Conservation (phyloP, 1,284 basidiomycete genomes). For the Ceratobasidium sp. region DNA sequence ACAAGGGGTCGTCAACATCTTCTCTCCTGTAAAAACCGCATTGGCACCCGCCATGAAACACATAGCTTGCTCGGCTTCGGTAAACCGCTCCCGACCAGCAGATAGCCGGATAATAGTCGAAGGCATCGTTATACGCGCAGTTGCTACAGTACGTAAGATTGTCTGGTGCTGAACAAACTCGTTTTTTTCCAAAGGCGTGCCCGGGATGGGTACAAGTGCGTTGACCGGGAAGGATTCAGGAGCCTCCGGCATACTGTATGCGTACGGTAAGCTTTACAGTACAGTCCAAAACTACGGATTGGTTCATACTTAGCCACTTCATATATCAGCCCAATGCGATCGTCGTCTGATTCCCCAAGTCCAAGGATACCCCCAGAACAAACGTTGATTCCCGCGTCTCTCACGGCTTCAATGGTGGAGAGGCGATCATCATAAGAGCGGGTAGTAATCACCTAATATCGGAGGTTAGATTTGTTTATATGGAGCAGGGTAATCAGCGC, state of each 20-base stretch:
- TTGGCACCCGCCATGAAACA: slow-evolving; percentile 99
- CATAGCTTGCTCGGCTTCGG: slow-evolving; percentile 95
- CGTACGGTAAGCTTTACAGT: slow-evolving; percentile 7
- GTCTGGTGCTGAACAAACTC: slow-evolving; percentile 76
- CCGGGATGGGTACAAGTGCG: slow-evolving; percentile 74
- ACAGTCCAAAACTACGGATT: neutral
- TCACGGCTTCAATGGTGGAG: slow-evolving; percentile 87
- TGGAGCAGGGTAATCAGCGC: neutral
- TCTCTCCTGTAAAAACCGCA: slow-evolving; percentile 96
- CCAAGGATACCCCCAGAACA: slow-evolving; percentile 98
- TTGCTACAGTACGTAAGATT: slow-evolving; percentile 92
- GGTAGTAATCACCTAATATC: slow-evolving; percentile 87
- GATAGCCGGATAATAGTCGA: slow-evolving; percentile 94
- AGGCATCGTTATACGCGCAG: slow-evolving; percentile 91
- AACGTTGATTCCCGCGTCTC: slow-evolving; percentile 94
- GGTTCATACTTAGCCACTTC: slow-evolving; percentile 83
- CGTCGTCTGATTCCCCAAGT: slow-evolving; percentile 88
- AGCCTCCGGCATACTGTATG: slow-evolving; percentile 84
- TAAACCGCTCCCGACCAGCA: slow-evolving; percentile 89
- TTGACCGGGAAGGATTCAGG: slow-evolving; percentile 99
- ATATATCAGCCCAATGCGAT: slow-evolving; percentile 93
- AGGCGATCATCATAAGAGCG: slow-evolving; percentile 94
- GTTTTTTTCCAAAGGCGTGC: slow-evolving; percentile 64
- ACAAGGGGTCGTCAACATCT: slow-evolving; percentile 97
- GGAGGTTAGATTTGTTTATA: neutral